Conservation (phyloP, 495 filamentous ascomycete genomes). For the Emericellopsis terricola region DNA sequence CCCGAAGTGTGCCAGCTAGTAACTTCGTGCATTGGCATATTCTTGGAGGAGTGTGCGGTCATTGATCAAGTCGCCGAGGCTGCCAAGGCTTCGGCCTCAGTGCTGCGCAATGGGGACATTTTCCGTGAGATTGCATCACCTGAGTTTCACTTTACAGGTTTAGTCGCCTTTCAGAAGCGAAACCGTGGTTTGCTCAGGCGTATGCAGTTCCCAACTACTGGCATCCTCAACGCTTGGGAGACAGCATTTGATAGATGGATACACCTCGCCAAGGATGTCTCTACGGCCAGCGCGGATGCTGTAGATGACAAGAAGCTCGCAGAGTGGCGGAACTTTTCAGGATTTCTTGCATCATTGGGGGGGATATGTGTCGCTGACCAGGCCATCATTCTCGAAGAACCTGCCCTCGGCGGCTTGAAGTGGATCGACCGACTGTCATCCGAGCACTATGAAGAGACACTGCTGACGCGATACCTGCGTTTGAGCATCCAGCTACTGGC, state of each 20-base stretch:
- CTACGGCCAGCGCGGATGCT: constrained; percentile 24
- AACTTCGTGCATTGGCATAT: constrained; percentile 41
- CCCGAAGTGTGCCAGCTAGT: constrained; percentile 43
- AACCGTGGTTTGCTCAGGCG: constrained; percentile 35
- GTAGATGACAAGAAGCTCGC: constrained; percentile 34
- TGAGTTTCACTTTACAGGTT: constrained; percentile 42
- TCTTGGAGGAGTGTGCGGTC: constrained; percentile 38
- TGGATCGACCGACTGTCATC: constrained; percentile 45
- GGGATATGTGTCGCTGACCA: constrained; percentile 46
- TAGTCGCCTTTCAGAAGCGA: constrained; percentile 49
- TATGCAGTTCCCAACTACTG: constrained; percentile 38
- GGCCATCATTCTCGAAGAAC: constrained; percentile 31
- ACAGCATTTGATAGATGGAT: constrained; percentile 41
- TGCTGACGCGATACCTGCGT: constrained; percentile 40
- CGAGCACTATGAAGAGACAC: constrained; percentile 35
- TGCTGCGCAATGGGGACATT: constrained; percentile 40
- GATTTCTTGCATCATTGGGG: constrained; percentile 47
- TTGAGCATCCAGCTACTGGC: constrained; percentile 42
- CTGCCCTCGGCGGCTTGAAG: constrained; percentile 32
- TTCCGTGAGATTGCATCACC: constrained; percentile 43
- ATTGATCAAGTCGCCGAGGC: constrained; percentile 29
- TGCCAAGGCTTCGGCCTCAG: constrained; percentile 26
- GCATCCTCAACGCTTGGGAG: constrained; percentile 47
- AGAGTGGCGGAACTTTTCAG: constrained; percentile 49
- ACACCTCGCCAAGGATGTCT: constrained; percentile 38